Conservation (phyloP, 2,329 filamentous ascomycete genomes). For the Paramyrothecium sp. region DNA sequence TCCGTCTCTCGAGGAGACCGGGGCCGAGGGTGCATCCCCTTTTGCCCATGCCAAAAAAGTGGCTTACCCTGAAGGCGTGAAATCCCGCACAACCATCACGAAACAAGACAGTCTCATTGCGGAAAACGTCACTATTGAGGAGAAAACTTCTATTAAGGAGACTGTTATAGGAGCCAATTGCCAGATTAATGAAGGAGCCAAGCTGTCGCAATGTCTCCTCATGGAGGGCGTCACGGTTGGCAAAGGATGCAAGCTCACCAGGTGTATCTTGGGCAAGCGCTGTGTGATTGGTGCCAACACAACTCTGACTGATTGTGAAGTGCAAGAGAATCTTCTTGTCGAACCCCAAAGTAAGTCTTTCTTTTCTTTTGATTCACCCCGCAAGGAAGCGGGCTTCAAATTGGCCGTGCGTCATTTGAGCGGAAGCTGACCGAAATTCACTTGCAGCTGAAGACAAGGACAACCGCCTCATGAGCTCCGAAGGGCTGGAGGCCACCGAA, state of each 20-base stretch:
- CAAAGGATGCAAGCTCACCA: constrained; percentile 79
- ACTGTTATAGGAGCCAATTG: constrained; percentile 85
- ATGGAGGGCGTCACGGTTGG: constrained; percentile 92
- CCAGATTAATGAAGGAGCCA: constrained; percentile 81
- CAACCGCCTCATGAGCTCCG: constrained; percentile 66
- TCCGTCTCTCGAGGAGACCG: constrained; percentile 65
- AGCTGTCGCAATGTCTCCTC: constrained; percentile 80
- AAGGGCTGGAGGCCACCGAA: constrained; percentile 63
- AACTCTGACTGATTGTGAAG: constrained; percentile 84
- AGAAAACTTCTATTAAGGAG: constrained; percentile 90
- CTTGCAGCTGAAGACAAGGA: constrained; percentile 63
- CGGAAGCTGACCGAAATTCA: neutral
- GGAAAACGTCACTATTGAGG: constrained; percentile 85
- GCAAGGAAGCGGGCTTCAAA: neutral
- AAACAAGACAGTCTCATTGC: constrained; percentile 79
- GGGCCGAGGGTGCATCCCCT: constrained; percentile 58
- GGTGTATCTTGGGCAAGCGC: constrained; percentile 80
- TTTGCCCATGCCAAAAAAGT: constrained; percentile 80
- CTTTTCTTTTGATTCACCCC: neutral
- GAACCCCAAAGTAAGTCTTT: constrained; percentile 68
- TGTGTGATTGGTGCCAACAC: constrained; percentile 80
- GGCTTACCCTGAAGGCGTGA: constrained; percentile 79
- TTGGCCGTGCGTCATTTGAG: no score
- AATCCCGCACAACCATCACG: constrained; percentile 77
- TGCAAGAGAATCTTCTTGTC: constrained; percentile 84